Evolutionary conservation across 176 grass and related monocot genomes (phyloP).

Genomic region (Triticum urartu): DNA sequence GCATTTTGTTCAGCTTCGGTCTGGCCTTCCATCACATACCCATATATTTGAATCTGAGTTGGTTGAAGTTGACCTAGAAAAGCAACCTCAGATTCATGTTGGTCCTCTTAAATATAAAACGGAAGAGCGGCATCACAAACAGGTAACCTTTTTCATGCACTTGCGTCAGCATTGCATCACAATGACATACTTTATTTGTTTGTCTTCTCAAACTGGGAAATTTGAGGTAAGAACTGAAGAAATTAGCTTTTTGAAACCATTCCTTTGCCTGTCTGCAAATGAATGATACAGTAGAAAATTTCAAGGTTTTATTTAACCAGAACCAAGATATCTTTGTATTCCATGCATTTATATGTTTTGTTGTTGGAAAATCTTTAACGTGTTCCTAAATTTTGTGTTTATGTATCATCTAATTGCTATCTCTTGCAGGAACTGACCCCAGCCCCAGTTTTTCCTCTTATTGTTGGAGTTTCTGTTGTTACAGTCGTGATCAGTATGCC

Average conservation of each 20-base stretch:
- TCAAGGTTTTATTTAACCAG: background rate
- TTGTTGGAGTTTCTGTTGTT: conserved; percentile 74
- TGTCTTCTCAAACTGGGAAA: conserved; percentile 1
- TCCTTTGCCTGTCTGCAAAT: conserved; percentile 10
- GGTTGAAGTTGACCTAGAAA: conserved; percentile 85
- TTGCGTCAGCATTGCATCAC: background rate
- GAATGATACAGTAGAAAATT: background rate
- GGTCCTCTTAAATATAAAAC: conserved; percentile 80
- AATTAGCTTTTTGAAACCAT: background rate
- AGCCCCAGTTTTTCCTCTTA: conserved; percentile 75
- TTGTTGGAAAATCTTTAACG: background rate
- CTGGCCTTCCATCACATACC: conserved; percentile 67
- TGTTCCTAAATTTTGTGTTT: conserved; percentile 14
- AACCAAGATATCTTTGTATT: conserved; percentile 24
- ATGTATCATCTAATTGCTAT: conserved; percentile 19
- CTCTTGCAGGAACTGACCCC: conserved; percentile 69
- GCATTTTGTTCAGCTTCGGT: conserved; percentile 79
- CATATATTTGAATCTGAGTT: conserved; percentile 71
- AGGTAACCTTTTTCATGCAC: conserved; percentile 46
- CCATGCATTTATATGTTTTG: background rate
- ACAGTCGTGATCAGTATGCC: conserved; percentile 87
- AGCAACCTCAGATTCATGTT: conserved; percentile 84
- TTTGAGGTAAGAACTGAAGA: background rate
- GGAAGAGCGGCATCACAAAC: conserved; percentile 79
- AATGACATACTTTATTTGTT: background rate